Evolutionary conservation across 2,329 filamentous ascomycete species (phyloP).

Genomic region (Aspergillus glaucus): DNA sequence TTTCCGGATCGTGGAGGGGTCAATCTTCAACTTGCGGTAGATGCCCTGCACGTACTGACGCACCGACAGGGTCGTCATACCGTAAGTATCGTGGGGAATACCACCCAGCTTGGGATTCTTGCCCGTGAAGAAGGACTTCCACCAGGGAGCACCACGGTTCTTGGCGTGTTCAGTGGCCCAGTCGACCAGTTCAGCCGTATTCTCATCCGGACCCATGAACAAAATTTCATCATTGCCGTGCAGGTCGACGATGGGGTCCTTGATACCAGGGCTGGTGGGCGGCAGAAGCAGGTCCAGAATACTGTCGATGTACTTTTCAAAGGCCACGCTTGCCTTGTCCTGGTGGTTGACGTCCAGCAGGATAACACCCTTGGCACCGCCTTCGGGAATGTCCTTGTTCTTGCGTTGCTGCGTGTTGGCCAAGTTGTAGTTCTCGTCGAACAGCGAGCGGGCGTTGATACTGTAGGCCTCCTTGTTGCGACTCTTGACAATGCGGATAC

Average conservation of each 20-base stretch:
- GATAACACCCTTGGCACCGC: constrained; percentile 95
- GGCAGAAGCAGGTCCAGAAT: constrained; percentile 91
- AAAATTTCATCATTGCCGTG: constrained; percentile 94
- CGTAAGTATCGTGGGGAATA: constrained; percentile 92
- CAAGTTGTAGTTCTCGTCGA: constrained; percentile 97
- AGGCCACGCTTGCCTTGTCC: constrained; percentile 83
- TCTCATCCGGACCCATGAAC: constrained; percentile 98
- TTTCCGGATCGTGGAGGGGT: constrained; percentile 78
- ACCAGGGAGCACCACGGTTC: constrained; percentile 83
- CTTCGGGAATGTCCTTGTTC: constrained; percentile 99
- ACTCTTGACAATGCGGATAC: constrained; percentile 98
- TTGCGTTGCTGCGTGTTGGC: constrained; percentile 98
- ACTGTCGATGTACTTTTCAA: constrained; percentile 99
- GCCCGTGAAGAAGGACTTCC: constrained; percentile 99
- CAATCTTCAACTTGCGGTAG: constrained; percentile 89
- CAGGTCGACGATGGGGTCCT: constrained; percentile 94
- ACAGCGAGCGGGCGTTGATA: constrained; percentile 93
- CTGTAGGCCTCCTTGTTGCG: constrained; percentile 91
- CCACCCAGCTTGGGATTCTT: constrained; percentile 94
- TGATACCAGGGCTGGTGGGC: constrained; percentile 89
- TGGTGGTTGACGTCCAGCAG: constrained; percentile 90
- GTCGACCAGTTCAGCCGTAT: constrained; percentile 92
- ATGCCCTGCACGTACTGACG: constrained; percentile 95
- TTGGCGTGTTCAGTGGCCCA: constrained; percentile 98
- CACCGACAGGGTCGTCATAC: constrained; percentile 96